Evolutionary conservation across 257 asterid species (phyloP), one percentile per base, ranked within the genome.

Genomic region (Thymus mandschuricus): DNA sequence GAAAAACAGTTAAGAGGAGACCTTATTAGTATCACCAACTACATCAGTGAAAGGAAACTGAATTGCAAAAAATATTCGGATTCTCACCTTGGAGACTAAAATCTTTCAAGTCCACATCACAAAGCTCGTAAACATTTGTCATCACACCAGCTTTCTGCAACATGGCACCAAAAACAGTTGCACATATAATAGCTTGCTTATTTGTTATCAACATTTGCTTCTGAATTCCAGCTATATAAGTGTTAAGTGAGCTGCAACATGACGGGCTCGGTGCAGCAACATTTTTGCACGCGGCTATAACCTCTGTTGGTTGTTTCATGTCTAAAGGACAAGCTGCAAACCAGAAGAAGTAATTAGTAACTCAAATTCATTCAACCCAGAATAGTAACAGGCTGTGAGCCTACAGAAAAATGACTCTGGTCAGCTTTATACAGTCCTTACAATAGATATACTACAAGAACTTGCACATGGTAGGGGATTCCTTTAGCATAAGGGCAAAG

Each of bases 91-190:
- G 99, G 50, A 95, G 90, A 79, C 99, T 95, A 81, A 95, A 95
- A 86, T 95, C 99, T 75, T 91, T 92, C 75, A 95, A 68, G 83
- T 95, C 98, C 72, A 95, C 94, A 81, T 92, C 99, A 76, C 99
- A 95, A 75, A 95, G 96, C 85, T 89, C 88, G 56, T 85, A 95
- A 63, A 95, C 85, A 66, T 95, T 89, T 48, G 89, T 62, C 93
- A 88, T 83, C 59, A 92, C 96, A 64, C 99, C 99, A 64, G 88
- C 97, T 83, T 87, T 95, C 48, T 83, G 86, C 75, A 95, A 83
- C 95, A 95, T 85, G 75, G 90, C 85, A 33, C 99, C 98, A 56
- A 92, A 86, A 73, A 78, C 62, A 40, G 89, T 83, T 38, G 99
- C 96, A 52, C 98, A 95, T 6, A 89, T 79, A 74, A 95, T 95